Evolutionary conservation across 495 filamentous ascomycete genomes (phyloP), one percentile per base, ranked within the genome.

Genomic region (Podospora anserina): DNA sequence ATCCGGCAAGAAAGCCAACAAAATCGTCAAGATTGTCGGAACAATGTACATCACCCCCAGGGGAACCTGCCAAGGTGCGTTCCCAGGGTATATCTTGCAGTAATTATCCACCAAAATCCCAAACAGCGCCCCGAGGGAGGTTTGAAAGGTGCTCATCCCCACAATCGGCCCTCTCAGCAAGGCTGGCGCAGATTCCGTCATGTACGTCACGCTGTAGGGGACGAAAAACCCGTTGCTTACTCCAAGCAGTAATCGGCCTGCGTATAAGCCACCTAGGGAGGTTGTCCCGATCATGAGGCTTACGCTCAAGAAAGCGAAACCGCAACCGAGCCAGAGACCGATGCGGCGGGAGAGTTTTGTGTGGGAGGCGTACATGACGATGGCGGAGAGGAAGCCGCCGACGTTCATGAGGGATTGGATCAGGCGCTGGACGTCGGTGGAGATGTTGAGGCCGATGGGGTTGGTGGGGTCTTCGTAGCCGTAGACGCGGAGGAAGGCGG

Each of bases 1-100:
- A 57, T 88, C 86, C 2, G 86, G 86, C 5, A 88, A 78, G 72
- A 87, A 83, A 58, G 87, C 54, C 11, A 88, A 71, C 5, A 82
- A 79, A 4, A 77, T 64, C 20, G 77, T 77, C 59, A 87, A 63
- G 59, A 87, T 71, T 4, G 75, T 70, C 0, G 86, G 86, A 18
- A 87, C 81, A 56, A 83, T 78, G 70, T 83, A 88, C 61, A 87
- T 78, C 4, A 85, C 73, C 7, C 80, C 85, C 0, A 88, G 75
- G 0, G 86, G 86, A 49, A 87, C 85, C 32, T 83, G 77, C 70
- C 87, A 88, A 1, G 79, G 80, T 2, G 74, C 67, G 32, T 76
- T 73, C 20, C 75, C 72, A 0, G 69, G 44, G 15, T 71, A 71
- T 16, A 65, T 70, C 3, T 72, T 68, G 0, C 83, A 85, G 69